Conservation (phyloP, 441 rosid species). For the Sinapis alba region DNA sequence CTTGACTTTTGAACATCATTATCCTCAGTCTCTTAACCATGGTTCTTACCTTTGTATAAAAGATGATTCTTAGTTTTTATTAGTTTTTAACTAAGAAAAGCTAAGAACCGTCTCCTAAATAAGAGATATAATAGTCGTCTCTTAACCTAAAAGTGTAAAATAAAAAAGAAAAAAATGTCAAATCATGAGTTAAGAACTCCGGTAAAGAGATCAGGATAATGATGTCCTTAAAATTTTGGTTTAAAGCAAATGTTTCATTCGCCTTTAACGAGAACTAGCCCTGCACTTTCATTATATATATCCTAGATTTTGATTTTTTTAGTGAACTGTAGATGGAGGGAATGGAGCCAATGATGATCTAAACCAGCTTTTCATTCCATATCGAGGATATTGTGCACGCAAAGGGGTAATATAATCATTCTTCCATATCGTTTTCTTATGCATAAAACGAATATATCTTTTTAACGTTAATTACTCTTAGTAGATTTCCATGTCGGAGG, state of each 20-base stretch:
- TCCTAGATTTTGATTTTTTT: not conserved
- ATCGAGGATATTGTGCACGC: slow-evolving; percentile 29
- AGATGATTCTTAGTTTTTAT: no score
- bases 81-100: no score
- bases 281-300: slow-evolving; percentile 3
- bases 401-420: slow-evolving; percentile 18
- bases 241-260: not conserved
- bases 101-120: no score
- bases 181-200: no score
- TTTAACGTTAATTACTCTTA: slow-evolving; percentile 12
- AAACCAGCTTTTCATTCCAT: slow-evolving; percentile 28
- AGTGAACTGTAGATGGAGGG: slow-evolving; percentile 19
- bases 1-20: no score
- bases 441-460: not conserved
- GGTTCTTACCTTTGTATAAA: no score
- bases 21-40: no score
- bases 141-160: no score
- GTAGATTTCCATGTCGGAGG: slow-evolving; percentile 60
- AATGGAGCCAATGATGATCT: slow-evolving; percentile 30
- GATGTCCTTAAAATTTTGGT: not conserved
- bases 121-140: no score
- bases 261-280: not conserved
- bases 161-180: no score
- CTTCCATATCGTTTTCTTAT: not conserved
- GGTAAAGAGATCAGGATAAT: no score